Evolutionary conservation across 805 yeast species (phyloP).

Genomic region (Wickerhamomyces alni): DNA sequence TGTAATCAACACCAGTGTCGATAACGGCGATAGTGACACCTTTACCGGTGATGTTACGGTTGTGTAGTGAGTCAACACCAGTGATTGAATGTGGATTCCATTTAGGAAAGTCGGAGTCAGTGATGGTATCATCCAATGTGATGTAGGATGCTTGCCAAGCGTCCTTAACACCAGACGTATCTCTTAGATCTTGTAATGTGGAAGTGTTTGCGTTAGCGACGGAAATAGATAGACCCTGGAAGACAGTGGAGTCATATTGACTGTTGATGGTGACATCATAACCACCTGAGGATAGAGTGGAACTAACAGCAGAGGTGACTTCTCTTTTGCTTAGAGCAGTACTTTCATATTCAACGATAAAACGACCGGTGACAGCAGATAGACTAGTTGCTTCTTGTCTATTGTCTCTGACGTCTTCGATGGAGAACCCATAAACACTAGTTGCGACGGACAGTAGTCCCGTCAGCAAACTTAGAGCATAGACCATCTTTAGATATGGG

Average conservation of each 20-base stretch:
- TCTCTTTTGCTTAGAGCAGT: background rate
- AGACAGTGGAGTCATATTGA: constrained; percentile 7
- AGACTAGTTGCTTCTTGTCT: background rate
- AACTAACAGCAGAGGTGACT: background rate
- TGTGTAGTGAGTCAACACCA: constrained; percentile 1
- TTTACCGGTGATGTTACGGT: background rate
- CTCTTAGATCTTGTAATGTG: constrained; percentile 5
- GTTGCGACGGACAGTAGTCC: background rate
- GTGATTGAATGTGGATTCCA: constrained; percentile 5
- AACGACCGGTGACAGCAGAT: background rate
- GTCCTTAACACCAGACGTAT: constrained; percentile 4
- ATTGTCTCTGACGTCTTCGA: background rate
- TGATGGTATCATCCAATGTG: constrained; percentile 5
- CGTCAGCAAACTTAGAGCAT: background rate
- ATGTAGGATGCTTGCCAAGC: constrained; percentile 13
- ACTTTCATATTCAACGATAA: background rate
- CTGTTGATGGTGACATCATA: constrained; percentile 5
- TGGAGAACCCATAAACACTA: background rate
- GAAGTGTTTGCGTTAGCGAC: constrained; percentile 3
- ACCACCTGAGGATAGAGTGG: constrained; percentile 1
- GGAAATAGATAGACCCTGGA: constrained; percentile 11
- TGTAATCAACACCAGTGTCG: constrained; percentile 8
- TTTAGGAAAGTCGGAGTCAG: background rate
- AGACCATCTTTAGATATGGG: no score
- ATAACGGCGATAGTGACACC: background rate